Evolutionary conservation across 2,329 filamentous ascomycete genomes (phyloP).

Genomic region (Tolypocladium album): DNA sequence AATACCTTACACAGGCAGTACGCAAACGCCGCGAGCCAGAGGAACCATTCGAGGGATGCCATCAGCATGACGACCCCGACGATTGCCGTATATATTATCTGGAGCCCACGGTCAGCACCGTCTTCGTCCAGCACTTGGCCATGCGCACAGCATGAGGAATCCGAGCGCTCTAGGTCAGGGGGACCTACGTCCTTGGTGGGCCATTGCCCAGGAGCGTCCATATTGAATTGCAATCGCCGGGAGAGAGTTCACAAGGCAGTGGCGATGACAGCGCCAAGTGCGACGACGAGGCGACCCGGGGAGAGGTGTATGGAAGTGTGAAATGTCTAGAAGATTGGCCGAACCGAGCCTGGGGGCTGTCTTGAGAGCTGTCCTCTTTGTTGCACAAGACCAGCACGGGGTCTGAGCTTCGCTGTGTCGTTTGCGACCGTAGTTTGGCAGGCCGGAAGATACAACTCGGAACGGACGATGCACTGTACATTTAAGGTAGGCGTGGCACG

Average conservation of each 20-base stretch:
- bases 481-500: neutral
- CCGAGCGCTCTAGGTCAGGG: neutral
- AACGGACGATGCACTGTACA: neutral
- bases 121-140: neutral
- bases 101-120: neutral
- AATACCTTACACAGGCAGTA: slow-evolving; percentile 88
- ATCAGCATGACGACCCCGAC: slow-evolving; percentile 73
- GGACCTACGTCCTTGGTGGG: slow-evolving; percentile 30
- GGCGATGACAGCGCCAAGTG: neutral
- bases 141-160: too few relatives aligned
- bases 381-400: neutral
- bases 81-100: slow-evolving; percentile 81
- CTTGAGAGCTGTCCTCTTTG: neutral
- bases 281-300: neutral
- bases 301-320: neutral
- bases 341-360: neutral
- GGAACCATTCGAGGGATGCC: slow-evolving; percentile 83
- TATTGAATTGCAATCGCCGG: slow-evolving; percentile 13
- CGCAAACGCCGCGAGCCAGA: slow-evolving; percentile 88
- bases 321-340: neutral
- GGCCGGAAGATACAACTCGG: neutral
- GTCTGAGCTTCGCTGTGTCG: slow-evolving; percentile 5
- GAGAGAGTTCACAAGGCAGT: neutral
- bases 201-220: slow-evolving; percentile 37
- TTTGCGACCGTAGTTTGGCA: neutral